Evolutionary conservation across 495 filamentous ascomycete species (phyloP).

Genomic region (Hypoxylon perforatum): DNA sequence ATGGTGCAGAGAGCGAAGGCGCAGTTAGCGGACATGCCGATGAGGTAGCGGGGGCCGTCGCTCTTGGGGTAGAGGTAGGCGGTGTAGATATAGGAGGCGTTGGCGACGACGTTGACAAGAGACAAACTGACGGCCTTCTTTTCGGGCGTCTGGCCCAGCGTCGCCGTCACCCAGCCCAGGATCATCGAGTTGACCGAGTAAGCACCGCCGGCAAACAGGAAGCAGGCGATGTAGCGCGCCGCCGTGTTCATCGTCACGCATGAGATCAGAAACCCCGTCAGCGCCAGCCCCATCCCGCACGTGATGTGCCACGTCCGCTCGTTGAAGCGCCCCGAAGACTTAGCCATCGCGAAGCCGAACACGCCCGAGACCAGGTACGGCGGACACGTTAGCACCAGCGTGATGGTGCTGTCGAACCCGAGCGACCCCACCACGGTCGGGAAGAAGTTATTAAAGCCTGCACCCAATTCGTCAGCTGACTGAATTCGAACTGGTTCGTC

Average conservation of each 20-base stretch:
- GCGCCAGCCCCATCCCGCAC: conserved; percentile 49
- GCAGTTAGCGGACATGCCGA: no score
- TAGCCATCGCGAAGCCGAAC: conserved; percentile 50
- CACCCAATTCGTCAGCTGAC: no score
- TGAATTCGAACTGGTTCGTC: no score
- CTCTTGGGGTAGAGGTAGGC: conserved; percentile 58
- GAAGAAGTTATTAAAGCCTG: conserved; percentile 60
- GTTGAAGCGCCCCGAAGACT: conserved; percentile 54
- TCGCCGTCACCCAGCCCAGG: conserved; percentile 54
- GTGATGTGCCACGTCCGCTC: conserved; percentile 64
- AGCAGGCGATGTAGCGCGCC: conserved; percentile 55
- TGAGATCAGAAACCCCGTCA: conserved; percentile 56
- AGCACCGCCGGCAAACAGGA: conserved; percentile 55
- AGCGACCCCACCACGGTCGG: conserved; percentile 59
- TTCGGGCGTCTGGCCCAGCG: conserved; percentile 54
- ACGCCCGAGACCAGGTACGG: conserved; percentile 57
- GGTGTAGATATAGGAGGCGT: conserved; percentile 51
- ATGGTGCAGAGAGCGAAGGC: no score
- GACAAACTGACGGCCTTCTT: conserved; percentile 57
- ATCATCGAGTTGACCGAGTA: conserved; percentile 60
- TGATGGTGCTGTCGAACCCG: conserved; percentile 54
- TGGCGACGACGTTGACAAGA: conserved; percentile 53
- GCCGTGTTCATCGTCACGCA: conserved; percentile 52
- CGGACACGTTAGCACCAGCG: conserved; percentile 58
- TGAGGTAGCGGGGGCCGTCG: conserved; percentile 35